Conservation (phyloP, 129 eudicot species). For the Flaveria brownii region DNA sequence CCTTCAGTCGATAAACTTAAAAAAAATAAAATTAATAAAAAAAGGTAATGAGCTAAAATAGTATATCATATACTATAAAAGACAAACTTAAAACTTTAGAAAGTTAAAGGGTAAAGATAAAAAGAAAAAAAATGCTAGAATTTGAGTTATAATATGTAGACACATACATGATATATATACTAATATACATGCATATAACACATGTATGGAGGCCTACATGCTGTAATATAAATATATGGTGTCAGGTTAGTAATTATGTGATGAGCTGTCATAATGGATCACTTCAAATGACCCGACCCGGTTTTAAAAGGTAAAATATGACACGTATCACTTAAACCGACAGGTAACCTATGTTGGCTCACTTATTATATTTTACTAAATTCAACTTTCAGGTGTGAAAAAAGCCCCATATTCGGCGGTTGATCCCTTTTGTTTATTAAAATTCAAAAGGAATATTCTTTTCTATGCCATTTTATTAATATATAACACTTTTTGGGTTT, state of each 20-base stretch:
- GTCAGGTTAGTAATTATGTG: conserved; percentile 11
- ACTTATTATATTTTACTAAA: conserved; percentile 11
- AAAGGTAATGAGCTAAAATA: no score
- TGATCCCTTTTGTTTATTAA: neutral
- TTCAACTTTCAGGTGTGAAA: conserved; percentile 32
- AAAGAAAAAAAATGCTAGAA: no score
- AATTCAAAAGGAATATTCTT: conserved; percentile 21
- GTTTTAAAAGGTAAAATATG: conserved; percentile 20
- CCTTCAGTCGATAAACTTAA: no score
- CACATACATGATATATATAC: conserved; percentile 40
- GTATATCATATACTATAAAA: no score
- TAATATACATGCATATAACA: neutral
- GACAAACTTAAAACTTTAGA: no score
- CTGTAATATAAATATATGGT: neutral
- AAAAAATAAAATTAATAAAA: no score
- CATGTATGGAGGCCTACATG: neutral
- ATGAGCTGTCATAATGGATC: conserved; percentile 37
- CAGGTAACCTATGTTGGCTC: conserved; percentile 32
- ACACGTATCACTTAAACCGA: conserved; percentile 33
- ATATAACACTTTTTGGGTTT: neutral
- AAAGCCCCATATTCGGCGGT: conserved; percentile 24
- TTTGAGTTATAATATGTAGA: no score
- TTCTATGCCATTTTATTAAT: conserved; percentile 24
- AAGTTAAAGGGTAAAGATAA: no score
- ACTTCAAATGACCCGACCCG: conserved; percentile 16